These are phyloP conservation scores for Diplodia mutila DNA, from an alignment of 2,329 filamentous ascomycete species.

Conservation along the genomic window DNA sequence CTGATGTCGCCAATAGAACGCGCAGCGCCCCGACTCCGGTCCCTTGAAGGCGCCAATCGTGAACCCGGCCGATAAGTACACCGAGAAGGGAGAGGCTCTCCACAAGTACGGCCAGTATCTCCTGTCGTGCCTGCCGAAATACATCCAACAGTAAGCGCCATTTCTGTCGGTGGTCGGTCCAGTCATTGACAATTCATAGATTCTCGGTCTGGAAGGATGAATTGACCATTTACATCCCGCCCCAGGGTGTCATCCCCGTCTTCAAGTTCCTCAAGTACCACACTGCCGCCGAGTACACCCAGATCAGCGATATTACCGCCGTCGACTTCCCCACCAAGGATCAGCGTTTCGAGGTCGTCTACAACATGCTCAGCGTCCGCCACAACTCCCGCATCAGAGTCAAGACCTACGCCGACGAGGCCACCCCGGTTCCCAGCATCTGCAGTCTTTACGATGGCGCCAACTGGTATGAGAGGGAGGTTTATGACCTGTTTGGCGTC, in stretches of 20 bases:
- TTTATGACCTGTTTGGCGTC: slow-evolving; percentile 96
- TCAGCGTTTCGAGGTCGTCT: slow-evolving; percentile 96
- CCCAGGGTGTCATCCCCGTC: slow-evolving; percentile 84
- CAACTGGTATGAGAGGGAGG: slow-evolving; percentile 98
- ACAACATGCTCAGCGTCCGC: slow-evolving; percentile 93
- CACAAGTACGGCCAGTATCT: slow-evolving; percentile 97
- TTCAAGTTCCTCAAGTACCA: slow-evolving; percentile 97
- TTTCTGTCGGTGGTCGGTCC: background rate
- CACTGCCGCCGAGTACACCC: slow-evolving; percentile 94
- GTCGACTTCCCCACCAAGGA: slow-evolving; percentile 95
- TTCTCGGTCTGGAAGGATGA: slow-evolving; percentile 99
- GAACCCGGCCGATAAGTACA: slow-evolving; percentile 92
- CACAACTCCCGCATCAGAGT: slow-evolving; percentile 97
- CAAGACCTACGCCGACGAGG: slow-evolving; percentile 98
- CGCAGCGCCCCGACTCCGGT: slow-evolving; percentile 47
- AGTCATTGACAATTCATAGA: slow-evolving; percentile 34
- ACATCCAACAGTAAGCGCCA: slow-evolving; percentile 75
- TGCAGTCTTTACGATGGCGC: slow-evolving; percentile 88
- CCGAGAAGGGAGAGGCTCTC: slow-evolving; percentile 81
- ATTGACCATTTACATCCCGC: slow-evolving; percentile 89
- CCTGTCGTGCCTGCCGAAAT: slow-evolving; percentile 95
- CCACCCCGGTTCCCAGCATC: slow-evolving; percentile 87
- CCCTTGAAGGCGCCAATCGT: slow-evolving; percentile 77
- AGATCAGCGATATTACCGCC: slow-evolving; percentile 87
- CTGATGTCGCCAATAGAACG: slow-evolving; percentile 42